phyloP scores from a whole-genome alignment of 2,329 filamentous ascomycete species.

The Fusarium anguioides region DNA sequence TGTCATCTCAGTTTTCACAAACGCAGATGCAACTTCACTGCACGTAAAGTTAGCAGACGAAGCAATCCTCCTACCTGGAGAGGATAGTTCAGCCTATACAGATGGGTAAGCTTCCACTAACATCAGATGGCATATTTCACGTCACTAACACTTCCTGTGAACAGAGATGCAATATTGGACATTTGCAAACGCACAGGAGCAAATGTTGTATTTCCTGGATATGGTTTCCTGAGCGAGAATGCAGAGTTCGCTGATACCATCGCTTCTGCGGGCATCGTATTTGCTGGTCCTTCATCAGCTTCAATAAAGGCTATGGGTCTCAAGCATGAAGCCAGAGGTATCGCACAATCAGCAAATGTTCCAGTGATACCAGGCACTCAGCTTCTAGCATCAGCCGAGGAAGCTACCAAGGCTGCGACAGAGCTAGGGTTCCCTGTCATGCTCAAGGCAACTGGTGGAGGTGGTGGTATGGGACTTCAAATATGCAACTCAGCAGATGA shows the following conservation, averaged over 20 bases:
- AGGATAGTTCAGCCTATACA: constrained; percentile 1
- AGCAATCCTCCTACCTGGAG: neutral
- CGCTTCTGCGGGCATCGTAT: neutral
- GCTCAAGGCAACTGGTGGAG: neutral
- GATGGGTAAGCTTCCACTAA: neutral
- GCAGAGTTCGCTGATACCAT: neutral
- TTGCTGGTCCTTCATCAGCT: neutral
- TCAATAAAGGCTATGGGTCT: constrained; percentile 3
- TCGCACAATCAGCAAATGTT: neutral
- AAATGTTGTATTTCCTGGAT: constrained; percentile 2
- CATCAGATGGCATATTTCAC: neutral
- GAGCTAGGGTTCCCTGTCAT: neutral
- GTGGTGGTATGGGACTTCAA: constrained; percentile 1
- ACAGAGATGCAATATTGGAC: neutral
- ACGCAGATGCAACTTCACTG: neutral
- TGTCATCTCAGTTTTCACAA: neutral
- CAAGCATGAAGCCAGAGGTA: neutral
- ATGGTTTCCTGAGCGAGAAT: neutral
- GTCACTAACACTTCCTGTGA: fast-evolving
- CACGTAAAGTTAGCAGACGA: neutral
- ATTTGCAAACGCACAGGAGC: neutral
- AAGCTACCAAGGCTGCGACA: neutral
- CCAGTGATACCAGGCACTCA: neutral
- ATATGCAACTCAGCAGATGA: neutral
- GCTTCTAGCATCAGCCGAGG: neutral